These are phyloP conservation scores for Penicillium sp. DNA, from an alignment of 2,329 filamentous ascomycete genomes.

Conservation along the genomic window DNA sequence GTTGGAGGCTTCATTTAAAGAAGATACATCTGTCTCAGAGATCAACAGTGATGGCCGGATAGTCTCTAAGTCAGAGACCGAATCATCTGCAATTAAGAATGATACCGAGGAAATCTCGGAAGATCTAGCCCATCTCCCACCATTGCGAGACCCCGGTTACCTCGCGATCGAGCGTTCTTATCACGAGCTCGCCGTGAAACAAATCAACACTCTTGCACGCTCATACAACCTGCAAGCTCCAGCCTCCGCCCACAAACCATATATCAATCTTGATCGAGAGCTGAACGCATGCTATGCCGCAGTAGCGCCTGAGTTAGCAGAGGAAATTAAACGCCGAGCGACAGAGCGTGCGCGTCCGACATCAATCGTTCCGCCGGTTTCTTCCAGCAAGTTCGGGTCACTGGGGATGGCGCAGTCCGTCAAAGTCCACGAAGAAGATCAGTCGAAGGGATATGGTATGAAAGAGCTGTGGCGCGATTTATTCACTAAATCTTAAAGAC, in stretches of 20 bases:
- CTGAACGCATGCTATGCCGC: slow-evolving; percentile 79
- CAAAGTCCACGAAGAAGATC: slow-evolving; percentile 70
- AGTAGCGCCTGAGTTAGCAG: slow-evolving; percentile 72
- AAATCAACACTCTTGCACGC: slow-evolving; percentile 75
- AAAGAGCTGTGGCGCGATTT: slow-evolving; percentile 87
- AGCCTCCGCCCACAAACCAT: slow-evolving; percentile 86
- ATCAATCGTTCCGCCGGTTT: slow-evolving; percentile 16
- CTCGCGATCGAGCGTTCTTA: slow-evolving; percentile 70
- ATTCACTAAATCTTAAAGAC: slow-evolving; percentile 44
- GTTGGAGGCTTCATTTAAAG: slow-evolving; percentile 25
- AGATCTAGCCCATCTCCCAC: slow-evolving; percentile 47
- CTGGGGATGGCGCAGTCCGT: slow-evolving; percentile 51
- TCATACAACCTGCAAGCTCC: slow-evolving; percentile 96
- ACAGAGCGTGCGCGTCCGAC: slow-evolving; percentile 44
- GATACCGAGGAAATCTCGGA: slow-evolving; percentile 9
- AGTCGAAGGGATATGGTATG: slow-evolving; percentile 73
- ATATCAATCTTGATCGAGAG: slow-evolving; percentile 80
- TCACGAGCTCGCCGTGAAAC: slow-evolving; percentile 69
- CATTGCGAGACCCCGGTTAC: slow-evolving; percentile 79
- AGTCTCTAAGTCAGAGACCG: slow-evolving; percentile 4
- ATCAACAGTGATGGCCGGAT: slow-evolving; percentile 29
- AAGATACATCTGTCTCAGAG: slow-evolving; percentile 13
- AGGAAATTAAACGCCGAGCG: slow-evolving; percentile 70
- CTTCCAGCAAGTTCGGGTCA: slow-evolving; percentile 59
- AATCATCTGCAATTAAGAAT: background rate